phyloP scores from a whole-genome alignment of 768 basidiomycete species.

The Sutorius australiensis region DNA sequence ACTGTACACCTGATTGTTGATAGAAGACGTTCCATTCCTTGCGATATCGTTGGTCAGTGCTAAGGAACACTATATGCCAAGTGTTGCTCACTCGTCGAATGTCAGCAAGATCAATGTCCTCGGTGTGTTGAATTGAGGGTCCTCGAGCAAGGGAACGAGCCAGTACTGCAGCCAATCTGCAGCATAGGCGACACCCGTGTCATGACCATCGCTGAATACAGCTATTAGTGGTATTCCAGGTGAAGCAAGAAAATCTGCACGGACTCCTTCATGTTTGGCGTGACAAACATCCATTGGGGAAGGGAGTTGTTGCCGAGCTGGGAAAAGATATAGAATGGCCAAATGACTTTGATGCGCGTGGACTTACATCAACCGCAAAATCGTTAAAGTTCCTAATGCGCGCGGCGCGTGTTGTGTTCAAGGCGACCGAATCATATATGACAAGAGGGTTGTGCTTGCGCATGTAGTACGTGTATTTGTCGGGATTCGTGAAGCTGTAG shows the following conservation, averaged over 20 bases:
- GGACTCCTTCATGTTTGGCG: constrained; percentile 47
- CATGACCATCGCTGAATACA: constrained; percentile 50
- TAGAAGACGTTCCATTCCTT: constrained; percentile 26
- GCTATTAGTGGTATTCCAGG: not conserved
- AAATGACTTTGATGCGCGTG: not conserved
- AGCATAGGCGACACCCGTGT: constrained; percentile 50
- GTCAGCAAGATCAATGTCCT: constrained; percentile 56
- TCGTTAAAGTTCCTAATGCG: constrained; percentile 59
- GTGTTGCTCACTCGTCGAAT: constrained; percentile 51
- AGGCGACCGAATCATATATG: constrained; percentile 48
- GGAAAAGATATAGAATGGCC: not conserved
- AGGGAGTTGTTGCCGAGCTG: constrained; percentile 38
- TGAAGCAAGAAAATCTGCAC: not conserved
- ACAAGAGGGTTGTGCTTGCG: constrained; percentile 55
- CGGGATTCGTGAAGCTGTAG: constrained; percentile 30
- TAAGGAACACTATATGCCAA: not conserved
- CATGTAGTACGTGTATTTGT: constrained; percentile 44
- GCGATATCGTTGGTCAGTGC: not conserved
- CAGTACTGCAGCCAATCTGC: constrained; percentile 46
- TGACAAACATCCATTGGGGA: constrained; percentile 58
- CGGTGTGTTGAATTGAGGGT: constrained; percentile 50
- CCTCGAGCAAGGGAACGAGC: constrained; percentile 47
- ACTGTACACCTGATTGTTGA: constrained; percentile 45
- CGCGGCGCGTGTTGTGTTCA: constrained; percentile 33
- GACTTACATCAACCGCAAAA: constrained; percentile 26